Base-by-base conservation (phyloP, 2,329 filamentous ascomycete species). In the Westerdykella ornata region DNA sequence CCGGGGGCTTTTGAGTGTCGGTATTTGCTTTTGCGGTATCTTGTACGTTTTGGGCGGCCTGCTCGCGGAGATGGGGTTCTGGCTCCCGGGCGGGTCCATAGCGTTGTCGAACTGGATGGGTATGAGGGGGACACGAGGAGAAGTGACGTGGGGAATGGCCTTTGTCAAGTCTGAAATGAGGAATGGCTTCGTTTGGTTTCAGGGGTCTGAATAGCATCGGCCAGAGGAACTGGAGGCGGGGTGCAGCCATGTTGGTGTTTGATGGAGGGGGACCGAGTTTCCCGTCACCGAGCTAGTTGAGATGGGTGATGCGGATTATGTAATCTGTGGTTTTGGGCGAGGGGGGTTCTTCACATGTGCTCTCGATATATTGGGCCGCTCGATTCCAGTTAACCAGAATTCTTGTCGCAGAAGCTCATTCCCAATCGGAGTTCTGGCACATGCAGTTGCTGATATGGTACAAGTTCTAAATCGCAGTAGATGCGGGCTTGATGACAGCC, bases 21-120 rank as follows among this genome's bases (percentile, higher is more conserved):
- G 37, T 15, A 12, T 46, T 33, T 17, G 29, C 12, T 4, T 48
- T 42, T 30, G 40, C 4, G 15, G 44, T 6, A n/a, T 35, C 13
- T 4, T 29, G n/a, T 14, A 41, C 35, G 31, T 48, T 41, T 1
- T 35, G 37, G 3, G 37, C 11, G 17, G 49, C 36, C 31, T 49
- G 38, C 6, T 52, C 54, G 15, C 45, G 40, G 4, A 70, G 53
- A 43, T 70, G 63, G 0, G 67, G 62, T 5, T 66, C 62, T 3
- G 70, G 70, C 47, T 73, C 67, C 35, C 72, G 70, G 1, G 71
- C 71, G 12, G 66, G 68, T 18, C 72, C 72, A 58, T 74, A 74
- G 30, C 71, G 67, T 41, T 70, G 62, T n/a, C 52, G 45, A 51
- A 53, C 45, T 42, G 59, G 53, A 52, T 60, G 47, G 11, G 43